Evolutionary conservation across 179 eudicot species (phyloP), one percentile per base, ranked within the genome.

Genomic region (Dionaea muscipula): DNA sequence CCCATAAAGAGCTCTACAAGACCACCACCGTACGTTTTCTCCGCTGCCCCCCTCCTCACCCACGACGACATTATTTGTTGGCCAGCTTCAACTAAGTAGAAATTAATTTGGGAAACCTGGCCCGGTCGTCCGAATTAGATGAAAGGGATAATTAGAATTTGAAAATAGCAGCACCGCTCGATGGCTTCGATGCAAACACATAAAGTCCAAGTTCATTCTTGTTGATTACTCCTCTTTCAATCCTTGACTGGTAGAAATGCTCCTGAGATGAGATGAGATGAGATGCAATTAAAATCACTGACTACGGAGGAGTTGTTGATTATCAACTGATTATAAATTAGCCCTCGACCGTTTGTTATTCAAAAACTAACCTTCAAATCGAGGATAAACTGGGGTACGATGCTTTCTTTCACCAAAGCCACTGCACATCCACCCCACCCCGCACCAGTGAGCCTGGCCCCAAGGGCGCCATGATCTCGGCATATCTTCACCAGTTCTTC

Each of bases 371-470:
- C 96, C 93, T 84, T 88, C 55, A 93, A 68, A 59, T 88, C 83
- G 45, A 85, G 91, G 55, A 93, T 93, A 45, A 93, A 93, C 28
- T 88, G 82, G 17, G 94, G 94, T 44, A 84, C 99, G 21, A 64
- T 55, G 40, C 75, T 81, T 69, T 93, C 96, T 70, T 79, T 81
- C 27, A 93, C 96, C 63, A 93, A 75, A 52, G 95, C 81, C 57
- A 93, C 99, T 2, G 82, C 80, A 72, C 95, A 93, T 20, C 99
- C 99, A 62, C 96, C 99, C 99, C 99, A 93, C 68, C 99, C 99
- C 28, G 96, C 99, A 70, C 99, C 96, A 1, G 99, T 93, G 39
- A 93, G 89, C 77, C 99, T 31, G 8, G 0, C 35, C 35, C 35
- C 35, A 31, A 31, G 1, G 35, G 35, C 35, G 10, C 35, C 35